phyloP scores from a whole-genome alignment of 2,329 filamentous ascomycete genomes.

The Pseudofabraea citricarpa region DNA sequence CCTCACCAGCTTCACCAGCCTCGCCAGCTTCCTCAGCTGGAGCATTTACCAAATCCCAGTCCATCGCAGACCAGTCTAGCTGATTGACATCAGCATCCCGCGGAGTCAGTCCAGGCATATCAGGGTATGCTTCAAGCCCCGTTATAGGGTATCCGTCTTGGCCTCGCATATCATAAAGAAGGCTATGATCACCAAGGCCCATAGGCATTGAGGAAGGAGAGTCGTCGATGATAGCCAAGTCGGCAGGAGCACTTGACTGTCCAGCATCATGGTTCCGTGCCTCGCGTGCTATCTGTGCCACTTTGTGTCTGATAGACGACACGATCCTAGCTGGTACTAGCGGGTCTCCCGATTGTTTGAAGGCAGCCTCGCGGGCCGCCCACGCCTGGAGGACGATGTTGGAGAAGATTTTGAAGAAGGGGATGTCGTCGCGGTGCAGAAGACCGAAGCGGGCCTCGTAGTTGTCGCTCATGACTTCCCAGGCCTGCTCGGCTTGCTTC shows the following conservation, averaged over 20 bases:
- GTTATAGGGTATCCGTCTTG: conserved; percentile 7
- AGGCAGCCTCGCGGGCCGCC: conserved; percentile 17
- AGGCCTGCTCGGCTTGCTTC: conserved; percentile 21
- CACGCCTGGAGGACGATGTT: conserved; percentile 22
- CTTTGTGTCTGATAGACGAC: conserved; percentile 12
- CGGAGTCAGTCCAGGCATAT: conserved; percentile 11
- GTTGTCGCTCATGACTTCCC: conserved; percentile 23
- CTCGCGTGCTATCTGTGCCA: conserved; percentile 8
- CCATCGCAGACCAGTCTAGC: conserved; percentile 24
- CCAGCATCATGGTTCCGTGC: neutral
- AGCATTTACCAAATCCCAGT: conserved; percentile 18
- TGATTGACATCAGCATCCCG: conserved; percentile 20
- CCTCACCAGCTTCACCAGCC: neutral
- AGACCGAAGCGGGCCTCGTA: conserved; percentile 18
- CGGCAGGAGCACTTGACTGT: conserved; percentile 1
- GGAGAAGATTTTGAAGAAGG: conserved; percentile 17
- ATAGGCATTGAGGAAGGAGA: conserved; percentile 10
- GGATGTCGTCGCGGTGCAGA: conserved; percentile 4
- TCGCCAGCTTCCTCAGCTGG: neutral
- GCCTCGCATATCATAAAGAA: conserved; percentile 8
- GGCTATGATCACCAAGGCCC: conserved; percentile 5
- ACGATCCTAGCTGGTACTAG: conserved; percentile 18
- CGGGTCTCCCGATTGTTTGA: conserved; percentile 11
- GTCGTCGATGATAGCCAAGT: conserved; percentile 2
- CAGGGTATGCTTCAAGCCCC: conserved; percentile 4